Evolutionary conservation across 1,284 basidiomycete species (phyloP), one percentile per base, ranked within the genome.

Genomic region (Heterobasidion occidentale): DNA sequence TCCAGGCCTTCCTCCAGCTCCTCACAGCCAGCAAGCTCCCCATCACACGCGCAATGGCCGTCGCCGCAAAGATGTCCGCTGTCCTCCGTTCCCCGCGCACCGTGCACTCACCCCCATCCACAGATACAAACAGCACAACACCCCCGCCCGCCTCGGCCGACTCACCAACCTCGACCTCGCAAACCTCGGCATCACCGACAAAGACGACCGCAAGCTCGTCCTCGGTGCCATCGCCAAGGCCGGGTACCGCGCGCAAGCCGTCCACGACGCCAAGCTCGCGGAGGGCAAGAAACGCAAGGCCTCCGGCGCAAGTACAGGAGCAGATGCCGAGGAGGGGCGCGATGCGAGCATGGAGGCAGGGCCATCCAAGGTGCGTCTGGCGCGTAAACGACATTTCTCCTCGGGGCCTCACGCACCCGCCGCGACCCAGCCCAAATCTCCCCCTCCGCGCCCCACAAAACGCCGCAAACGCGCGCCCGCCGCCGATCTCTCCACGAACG

Each of bases 111-210:
- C 54, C 53, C 27, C 45, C 54, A 6, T 6, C 27, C 56, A 45
- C 52, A 94, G 91, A 61, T 93, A 90, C 71, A 92, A 89, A 64
- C 77, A 81, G 27, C 79, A 79, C 65, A 86, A 85, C 62, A 90
- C 88, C 0, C 78, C 80, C 2, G 70, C 77, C 34, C 73, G 77
- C 57, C 75, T 94, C 15, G 72, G 74, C 0, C 71, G 74, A 56
- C 70, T 94, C 27, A 82, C 79, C 20, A 81, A 89, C 52, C 61
- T 74, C 17, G 81, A 83, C 63, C 75, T 94, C 12, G 71, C 74
- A 36, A 71, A 74, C 6, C 68, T 80, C 9, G 83, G 86, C 1
- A 63, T 94, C 27, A 74, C 78, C 5, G 82, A 83, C 60, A 89
- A 90, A 65, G 88, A 91, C 11, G 76, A 83, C 56, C 73, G 90